These are phyloP conservation scores for Exophiala calicioides DNA, from an alignment of 2,329 filamentous ascomycete species.

Conservation along the genomic window DNA sequence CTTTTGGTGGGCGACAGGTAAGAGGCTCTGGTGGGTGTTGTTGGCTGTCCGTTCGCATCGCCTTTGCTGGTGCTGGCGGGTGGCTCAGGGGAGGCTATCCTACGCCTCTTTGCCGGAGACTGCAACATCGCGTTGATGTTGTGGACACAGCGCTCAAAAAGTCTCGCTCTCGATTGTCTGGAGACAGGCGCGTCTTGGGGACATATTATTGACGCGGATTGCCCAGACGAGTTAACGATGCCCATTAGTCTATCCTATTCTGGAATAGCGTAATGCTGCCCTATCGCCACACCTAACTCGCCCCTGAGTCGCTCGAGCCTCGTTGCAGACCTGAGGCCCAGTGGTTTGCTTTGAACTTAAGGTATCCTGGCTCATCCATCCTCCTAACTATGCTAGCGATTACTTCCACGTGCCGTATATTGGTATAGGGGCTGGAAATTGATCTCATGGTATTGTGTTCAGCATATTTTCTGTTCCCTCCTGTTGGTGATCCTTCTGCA, in stretches of 20 bases:
- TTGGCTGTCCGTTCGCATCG: slow-evolving; percentile 9
- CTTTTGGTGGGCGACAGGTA: slow-evolving; percentile 33
- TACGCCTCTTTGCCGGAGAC: slow-evolving; percentile 26
- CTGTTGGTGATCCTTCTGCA: too few species aligned
- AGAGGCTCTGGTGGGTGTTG: slow-evolving; percentile 29
- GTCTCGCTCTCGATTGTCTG: not conserved
- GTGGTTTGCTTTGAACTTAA: too few species aligned
- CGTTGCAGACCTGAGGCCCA: too few species aligned
- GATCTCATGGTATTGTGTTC: too few species aligned
- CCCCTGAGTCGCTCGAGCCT: too few species aligned
- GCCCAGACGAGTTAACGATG: not conserved
- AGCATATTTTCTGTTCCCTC: too few species aligned
- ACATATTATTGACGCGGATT: not conserved
- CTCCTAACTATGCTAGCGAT: too few species aligned
- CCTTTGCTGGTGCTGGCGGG: not conserved
- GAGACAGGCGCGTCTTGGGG: not conserved
- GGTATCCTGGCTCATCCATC: too few species aligned
- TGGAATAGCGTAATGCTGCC: too few species aligned
- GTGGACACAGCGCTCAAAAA: not conserved
- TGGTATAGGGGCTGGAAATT: too few species aligned
- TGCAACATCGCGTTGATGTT: slow-evolving; percentile 11
- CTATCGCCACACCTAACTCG: too few species aligned
- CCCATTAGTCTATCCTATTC: not conserved
- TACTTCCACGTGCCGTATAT: too few species aligned
- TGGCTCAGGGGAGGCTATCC: slow-evolving; percentile 4